Percentiles rank a stretch among this genome's conserved stretches.
Evolutionary conservation across 2,329 filamentous ascomycete genomes (phyloP).

Genomic region (Fusarium nelsonii): DNA sequence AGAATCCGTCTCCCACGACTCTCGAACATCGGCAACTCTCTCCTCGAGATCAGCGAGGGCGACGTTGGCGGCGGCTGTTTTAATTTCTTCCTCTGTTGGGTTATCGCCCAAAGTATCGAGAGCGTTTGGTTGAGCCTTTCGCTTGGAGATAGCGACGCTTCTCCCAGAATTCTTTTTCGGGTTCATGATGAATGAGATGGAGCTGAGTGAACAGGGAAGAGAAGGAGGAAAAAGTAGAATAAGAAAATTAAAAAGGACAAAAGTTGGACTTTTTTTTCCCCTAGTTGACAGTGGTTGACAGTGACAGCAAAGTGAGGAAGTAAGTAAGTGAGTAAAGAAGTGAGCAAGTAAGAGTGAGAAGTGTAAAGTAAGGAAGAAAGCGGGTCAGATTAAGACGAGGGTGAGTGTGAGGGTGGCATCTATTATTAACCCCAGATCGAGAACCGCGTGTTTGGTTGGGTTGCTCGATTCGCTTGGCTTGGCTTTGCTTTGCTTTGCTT

Average conservation of each 20-base stretch:
- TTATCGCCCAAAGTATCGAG: conserved; percentile 52
- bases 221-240: not conserved
- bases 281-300: not conserved
- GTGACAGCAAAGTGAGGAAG: conserved; percentile 7
- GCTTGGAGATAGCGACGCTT: conserved; percentile 50
- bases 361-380: conserved; percentile 36
- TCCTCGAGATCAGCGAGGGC: conserved; percentile 63
- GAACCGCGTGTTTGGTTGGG: conserved; percentile 23
- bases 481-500: not conserved
- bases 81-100: conserved; percentile 53
- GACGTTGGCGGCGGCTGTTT: conserved; percentile 53
- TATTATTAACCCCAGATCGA: conserved; percentile 41
- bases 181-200: conserved; percentile 45
- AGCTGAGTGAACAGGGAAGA: not conserved
- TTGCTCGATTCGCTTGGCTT: conserved; percentile 13
- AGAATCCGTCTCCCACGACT: conserved; percentile 73
- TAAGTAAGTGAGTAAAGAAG: not conserved
- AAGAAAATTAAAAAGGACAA: not conserved
- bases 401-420: conserved; percentile 25
- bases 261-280: conserved; percentile 1
- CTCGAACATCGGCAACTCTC: conserved; percentile 63
- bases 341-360: not conserved
- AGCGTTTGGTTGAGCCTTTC: conserved; percentile 54
- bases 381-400: conserved; percentile 39
- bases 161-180: conserved; percentile 50